Conservation (phyloP, 768 basidiomycete species). For the Rhizopogon sp. region DNA sequence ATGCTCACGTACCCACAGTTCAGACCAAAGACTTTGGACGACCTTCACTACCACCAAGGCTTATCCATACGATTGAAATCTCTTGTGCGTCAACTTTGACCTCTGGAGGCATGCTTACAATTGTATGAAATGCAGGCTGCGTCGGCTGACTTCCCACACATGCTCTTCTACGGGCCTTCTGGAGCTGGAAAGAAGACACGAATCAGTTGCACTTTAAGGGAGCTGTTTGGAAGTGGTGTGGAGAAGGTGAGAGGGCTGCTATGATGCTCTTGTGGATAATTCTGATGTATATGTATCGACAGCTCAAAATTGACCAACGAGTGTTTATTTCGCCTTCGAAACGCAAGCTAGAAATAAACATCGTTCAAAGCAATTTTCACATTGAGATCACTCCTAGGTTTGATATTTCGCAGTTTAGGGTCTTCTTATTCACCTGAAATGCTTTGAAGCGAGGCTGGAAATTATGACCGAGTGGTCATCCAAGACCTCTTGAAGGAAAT, state of each 20-base stretch:
- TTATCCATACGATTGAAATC: conserved; percentile 79
- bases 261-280: neutral
- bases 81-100: conserved; percentile 43
- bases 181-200: conserved; percentile 98
- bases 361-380: conserved; percentile 97
- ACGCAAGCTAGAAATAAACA: conserved; percentile 91
- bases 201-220: conserved; percentile 81
- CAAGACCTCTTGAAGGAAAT: conserved; percentile 98
- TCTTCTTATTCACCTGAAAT: neutral
- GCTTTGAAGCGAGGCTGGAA: conserved; percentile 81
- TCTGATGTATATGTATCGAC: conserved; percentile 4
- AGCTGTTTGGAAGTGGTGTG: conserved; percentile 86
- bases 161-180: conserved; percentile 95
- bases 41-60: conserved; percentile 81
- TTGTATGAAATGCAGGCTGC: conserved; percentile 48
- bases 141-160: conserved; percentile 94
- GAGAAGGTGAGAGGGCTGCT: conserved; percentile 64
- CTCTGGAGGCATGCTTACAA: neutral
- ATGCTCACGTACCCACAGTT: conserved; percentile 44
- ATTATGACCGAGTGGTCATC: conserved; percentile 90
- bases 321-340: conserved; percentile 93
- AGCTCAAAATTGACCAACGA: conserved; percentile 98
- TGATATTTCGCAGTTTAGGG: conserved; percentile 10
- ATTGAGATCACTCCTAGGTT: conserved; percentile 97
- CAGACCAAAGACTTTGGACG: conserved; percentile 78